These are phyloP conservation scores for Fraxinus velutina DNA, from an alignment of 305 asterid genomes.

Conservation along the genomic window DNA sequence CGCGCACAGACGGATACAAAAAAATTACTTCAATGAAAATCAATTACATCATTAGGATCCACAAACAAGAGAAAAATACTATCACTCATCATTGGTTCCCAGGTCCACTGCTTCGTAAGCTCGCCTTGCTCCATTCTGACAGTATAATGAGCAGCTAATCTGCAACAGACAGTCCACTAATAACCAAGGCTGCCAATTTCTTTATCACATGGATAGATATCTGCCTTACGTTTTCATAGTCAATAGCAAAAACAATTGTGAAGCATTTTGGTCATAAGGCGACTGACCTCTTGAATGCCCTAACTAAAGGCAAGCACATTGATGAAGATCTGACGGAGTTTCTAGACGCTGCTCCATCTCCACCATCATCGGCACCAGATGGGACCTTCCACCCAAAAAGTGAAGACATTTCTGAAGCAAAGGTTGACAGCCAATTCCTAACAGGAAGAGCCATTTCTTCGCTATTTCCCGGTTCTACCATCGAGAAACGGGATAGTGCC, in stretches of 20 bases:
- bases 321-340: slow-evolving; percentile 75
- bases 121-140: slow-evolving; percentile 73
- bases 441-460: slow-evolving; percentile 52
- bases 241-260: slow-evolving; percentile 21
- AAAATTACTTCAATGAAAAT: slow-evolving; percentile 23
- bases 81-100: slow-evolving; percentile 92
- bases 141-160: slow-evolving; percentile 67
- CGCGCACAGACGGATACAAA: neutral
- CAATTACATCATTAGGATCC: slow-evolving; percentile 88
- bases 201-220: neutral
- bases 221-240: neutral
- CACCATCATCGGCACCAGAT: slow-evolving; percentile 91
- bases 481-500: slow-evolving; percentile 81
- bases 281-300: slow-evolving; percentile 82
- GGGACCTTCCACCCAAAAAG: slow-evolving; percentile 90
- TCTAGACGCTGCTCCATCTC: slow-evolving; percentile 64
- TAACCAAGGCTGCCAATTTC: slow-evolving; percentile 20
- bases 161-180: slow-evolving; percentile 37
- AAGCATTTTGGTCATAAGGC: slow-evolving; percentile 15
- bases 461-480: slow-evolving; percentile 62
- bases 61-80: slow-evolving; percentile 86
- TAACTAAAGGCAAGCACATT: slow-evolving; percentile 72
- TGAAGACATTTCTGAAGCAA: slow-evolving; percentile 71
- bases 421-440: slow-evolving; percentile 61
- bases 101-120: slow-evolving; percentile 79